A percentile compares a stretch with the other conserved stretches of the same genome.
phyloP scores from a whole-genome alignment of 495 filamentous ascomycete genomes.

The Aspergillus sclerotioniger region DNA sequence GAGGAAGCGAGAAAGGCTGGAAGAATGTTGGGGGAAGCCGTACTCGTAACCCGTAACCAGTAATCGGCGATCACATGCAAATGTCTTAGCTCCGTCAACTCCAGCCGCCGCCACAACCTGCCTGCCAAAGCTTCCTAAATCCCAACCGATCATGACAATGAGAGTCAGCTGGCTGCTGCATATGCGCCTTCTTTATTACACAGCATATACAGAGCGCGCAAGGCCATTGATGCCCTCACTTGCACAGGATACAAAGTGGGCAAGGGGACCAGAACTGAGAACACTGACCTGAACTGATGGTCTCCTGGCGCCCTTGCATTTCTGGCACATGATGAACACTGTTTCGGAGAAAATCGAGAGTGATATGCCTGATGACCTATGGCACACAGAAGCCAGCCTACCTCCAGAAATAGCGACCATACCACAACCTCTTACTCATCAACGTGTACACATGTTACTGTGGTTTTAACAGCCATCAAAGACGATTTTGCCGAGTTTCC shows the following conservation, averaged over 20 bases:
- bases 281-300: not conserved
- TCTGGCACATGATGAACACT: not conserved
- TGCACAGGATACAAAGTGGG: too few species aligned
- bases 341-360: not conserved
- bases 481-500: too few species aligned
- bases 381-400: not conserved
- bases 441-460: too few species aligned
- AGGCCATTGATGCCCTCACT: too few species aligned
- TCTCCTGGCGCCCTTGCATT: not conserved
- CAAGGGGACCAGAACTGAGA: too few species aligned
- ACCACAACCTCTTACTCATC: too few species aligned
- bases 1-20: not conserved
- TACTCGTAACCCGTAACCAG: not conserved
- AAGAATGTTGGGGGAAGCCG: not conserved
- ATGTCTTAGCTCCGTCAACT: not conserved
- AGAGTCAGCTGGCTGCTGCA: not conserved
- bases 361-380: not conserved
- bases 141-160: too few species aligned
- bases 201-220: not conserved
- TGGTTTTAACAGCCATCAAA: too few species aligned
- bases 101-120: not conserved
- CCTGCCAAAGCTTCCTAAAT: not conserved
- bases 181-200: not conserved
- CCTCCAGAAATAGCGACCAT: not conserved
- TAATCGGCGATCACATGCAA: constrained; percentile 3